Base-by-base conservation (phyloP, 1,139 yeast species). In the Magnusiomyces ingens region DNA sequence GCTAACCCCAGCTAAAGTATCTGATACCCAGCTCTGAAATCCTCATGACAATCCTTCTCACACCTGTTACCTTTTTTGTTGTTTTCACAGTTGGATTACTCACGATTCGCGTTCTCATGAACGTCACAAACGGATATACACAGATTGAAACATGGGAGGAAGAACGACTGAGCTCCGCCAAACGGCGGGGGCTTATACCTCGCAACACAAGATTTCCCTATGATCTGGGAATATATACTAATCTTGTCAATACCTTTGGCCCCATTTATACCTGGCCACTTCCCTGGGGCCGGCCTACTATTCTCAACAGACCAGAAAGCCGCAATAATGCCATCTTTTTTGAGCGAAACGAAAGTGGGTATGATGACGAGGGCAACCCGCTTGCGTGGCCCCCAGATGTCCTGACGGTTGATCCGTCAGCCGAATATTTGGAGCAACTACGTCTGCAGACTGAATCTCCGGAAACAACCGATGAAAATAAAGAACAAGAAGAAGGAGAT, bases 101-200 rank as follows among this genome's bases (percentile, higher is more conserved):
- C 54, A 72, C 82, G 29, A 55, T 83, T 1, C 75, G 96, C 57
- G 84, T 91, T 55, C 38, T 84, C 2, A 67, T 74, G 52, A 81
- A 84, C 62, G 62, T 78, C 2, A 65, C 80, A 52, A 72, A 74
- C 43, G 96, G 97, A n/a, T 84, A 81, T 78, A 83, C 98, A 1
- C 95, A 89, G 67, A 91, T 93, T 55, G 99, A 93, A 68, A 74
- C 78, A 2, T 93, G 99, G 99, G 98, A 93, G 63, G 71, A 77
- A 71, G 98, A 93, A 60, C 76, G 98, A 57, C 72, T 89, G 1
- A 89, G 82, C 54, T 75, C 82, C 8, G 87, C 84, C 60, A 76
- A 84, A 56, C 75, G 73, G n/a, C 63, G 71, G 2, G 55, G 58
- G 38, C 56, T 69, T 40, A 61, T 63, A 17, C 59, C 59, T 1